These are phyloP conservation scores for Solanum neorickii DNA, from an alignment of 257 asterid species.

Conservation along the genomic window DNA sequence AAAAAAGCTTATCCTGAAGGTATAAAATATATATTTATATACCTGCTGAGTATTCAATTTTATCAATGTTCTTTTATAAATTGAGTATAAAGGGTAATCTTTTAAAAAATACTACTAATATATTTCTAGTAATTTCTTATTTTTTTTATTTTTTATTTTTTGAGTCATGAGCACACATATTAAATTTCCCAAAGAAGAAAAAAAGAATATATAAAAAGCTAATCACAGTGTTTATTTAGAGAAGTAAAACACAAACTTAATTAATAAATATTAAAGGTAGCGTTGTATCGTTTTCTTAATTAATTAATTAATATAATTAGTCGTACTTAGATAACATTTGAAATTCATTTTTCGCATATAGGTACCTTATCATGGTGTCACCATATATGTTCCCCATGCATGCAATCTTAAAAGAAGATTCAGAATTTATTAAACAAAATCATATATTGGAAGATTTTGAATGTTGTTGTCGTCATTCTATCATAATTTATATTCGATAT, in stretches of 20 bases:
- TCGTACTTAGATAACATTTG: not conserved
- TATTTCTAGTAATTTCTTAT: not conserved
- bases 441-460: not conserved
- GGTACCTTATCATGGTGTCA: not conserved
- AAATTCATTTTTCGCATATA: not conserved
- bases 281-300: not conserved
- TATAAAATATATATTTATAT: too few species aligned
- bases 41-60: not conserved
- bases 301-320: not conserved
- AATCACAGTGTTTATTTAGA: not conserved
- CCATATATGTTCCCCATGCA: not conserved
- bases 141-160: too few species aligned
- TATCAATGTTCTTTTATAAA: not conserved
- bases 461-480: not conserved
- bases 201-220: not conserved
- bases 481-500: not conserved
- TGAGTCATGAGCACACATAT: not conserved
- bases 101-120: too few species aligned
- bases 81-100: not conserved
- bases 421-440: conserved; percentile 5
- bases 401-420: conserved; percentile 9
- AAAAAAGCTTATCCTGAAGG: not conserved
- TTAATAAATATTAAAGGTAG: not conserved
- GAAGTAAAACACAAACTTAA: not conserved
- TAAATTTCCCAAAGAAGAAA: not conserved